Conservation (phyloP, 148 eudicot species). For the Vaccinium myrtillus region DNA sequence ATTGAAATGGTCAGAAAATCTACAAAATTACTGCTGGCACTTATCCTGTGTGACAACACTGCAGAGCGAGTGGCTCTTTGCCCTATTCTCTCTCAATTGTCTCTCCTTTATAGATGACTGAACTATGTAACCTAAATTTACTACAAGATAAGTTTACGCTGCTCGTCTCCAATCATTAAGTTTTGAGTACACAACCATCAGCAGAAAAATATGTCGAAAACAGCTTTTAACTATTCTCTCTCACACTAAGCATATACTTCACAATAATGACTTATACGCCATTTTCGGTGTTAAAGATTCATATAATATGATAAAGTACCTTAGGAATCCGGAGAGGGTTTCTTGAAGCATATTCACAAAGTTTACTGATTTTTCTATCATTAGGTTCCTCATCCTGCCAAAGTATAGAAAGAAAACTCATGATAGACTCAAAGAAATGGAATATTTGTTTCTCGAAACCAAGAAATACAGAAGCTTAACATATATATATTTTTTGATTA, state of each 20-base stretch:
- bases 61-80: too few species aligned
- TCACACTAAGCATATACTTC: neutral
- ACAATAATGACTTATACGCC: neutral
- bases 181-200: neutral
- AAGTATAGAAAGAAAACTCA: conserved; percentile 7
- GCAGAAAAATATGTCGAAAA: neutral
- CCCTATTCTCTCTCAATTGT: too few species aligned
- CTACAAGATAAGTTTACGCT: conserved; percentile 11
- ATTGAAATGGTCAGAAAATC: neutral
- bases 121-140: neutral
- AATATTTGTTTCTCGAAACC: neutral
- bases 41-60: too few species aligned
- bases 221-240: neutral
- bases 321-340: conserved; percentile 83
- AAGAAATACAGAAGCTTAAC: neutral
- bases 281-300: neutral
- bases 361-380: conserved; percentile 74
- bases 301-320: conserved; percentile 32
- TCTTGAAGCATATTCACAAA: conserved; percentile 86
- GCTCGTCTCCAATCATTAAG: neutral
- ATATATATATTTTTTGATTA: too few species aligned
- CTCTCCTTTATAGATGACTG: too few species aligned
- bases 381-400: conserved; percentile 74
- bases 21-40: neutral
- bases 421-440: neutral